phyloP scores from a whole-genome alignment of 2,329 filamentous ascomycete genomes.

The Ascochyta fabae region DNA sequence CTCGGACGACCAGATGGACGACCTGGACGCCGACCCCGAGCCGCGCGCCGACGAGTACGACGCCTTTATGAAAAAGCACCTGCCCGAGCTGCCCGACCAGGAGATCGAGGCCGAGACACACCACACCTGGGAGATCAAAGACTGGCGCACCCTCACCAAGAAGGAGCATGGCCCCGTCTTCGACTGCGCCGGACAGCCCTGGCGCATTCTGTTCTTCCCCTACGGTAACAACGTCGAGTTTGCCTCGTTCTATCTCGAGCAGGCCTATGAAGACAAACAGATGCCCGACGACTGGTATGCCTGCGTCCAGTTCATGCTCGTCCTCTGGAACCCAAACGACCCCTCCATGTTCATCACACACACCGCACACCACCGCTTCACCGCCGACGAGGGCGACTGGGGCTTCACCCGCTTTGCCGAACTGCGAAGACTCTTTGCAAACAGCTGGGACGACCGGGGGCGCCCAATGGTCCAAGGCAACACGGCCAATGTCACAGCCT shows the following conservation, averaged over 20 bases:
- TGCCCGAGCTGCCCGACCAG: conserved; percentile 79
- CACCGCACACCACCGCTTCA: conserved; percentile 92
- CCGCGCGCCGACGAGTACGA: conserved; percentile 70
- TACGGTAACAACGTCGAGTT: conserved; percentile 94
- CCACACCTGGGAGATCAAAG: conserved; percentile 85
- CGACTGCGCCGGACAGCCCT: conserved; percentile 84
- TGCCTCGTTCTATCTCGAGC: conserved; percentile 94
- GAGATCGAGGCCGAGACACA: conserved; percentile 77
- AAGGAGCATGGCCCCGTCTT: conserved; percentile 90
- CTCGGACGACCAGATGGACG: conserved; percentile 61
- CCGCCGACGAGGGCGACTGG: conserved; percentile 96
- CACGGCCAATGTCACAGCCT: conserved; percentile 79
- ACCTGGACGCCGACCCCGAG: conserved; percentile 60
- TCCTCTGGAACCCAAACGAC: conserved; percentile 92
- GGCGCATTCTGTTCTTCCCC: conserved; percentile 95
- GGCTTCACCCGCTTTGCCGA: conserved; percentile 98
- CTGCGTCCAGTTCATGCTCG: conserved; percentile 93
- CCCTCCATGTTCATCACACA: conserved; percentile 80
- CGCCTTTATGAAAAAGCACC: conserved; percentile 81
- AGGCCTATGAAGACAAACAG: conserved; percentile 81
- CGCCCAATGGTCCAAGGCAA: conserved; percentile 81
- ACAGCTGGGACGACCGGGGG: conserved; percentile 72
- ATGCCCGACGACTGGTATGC: conserved; percentile 90
- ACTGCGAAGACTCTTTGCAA: conserved; percentile 80
- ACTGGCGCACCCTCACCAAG: conserved; percentile 78